phyloP scores from a whole-genome alignment of 371 early-diverging fungal genomes.

The Apophysomyces sp. region DNA sequence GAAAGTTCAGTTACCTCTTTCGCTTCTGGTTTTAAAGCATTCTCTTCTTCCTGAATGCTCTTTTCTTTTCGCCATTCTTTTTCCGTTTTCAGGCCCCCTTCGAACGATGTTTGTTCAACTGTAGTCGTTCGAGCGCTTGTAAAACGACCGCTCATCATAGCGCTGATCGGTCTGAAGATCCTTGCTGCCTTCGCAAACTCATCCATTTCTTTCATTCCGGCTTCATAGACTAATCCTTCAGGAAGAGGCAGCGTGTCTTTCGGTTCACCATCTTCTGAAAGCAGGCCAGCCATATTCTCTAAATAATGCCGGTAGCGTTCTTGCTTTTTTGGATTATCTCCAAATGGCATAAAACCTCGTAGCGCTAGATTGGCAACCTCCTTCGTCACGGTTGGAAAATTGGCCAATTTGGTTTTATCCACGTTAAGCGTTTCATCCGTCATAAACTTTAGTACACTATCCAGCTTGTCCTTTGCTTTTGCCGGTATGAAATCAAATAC shows the following conservation, averaged over 20 bases:
- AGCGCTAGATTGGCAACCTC: slow-evolving; percentile 71
- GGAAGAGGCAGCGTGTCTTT: slow-evolving; percentile 37
- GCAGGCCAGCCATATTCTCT: slow-evolving; percentile 61
- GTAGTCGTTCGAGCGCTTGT: slow-evolving; percentile 51
- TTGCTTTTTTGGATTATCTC: slow-evolving; percentile 72
- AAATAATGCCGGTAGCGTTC: slow-evolving; percentile 74
- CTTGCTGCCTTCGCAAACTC: slow-evolving; percentile 85
- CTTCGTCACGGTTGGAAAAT: slow-evolving; percentile 61
- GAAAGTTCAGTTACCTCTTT: slow-evolving; percentile 13
- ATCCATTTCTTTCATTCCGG: slow-evolving; percentile 65
- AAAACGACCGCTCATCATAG: slow-evolving; percentile 81
- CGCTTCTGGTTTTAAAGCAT: neutral
- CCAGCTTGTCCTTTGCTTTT: slow-evolving; percentile 67
- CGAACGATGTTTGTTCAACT: slow-evolving; percentile 35
- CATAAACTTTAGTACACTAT: slow-evolving; percentile 46
- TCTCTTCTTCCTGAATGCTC: slow-evolving; percentile 19
- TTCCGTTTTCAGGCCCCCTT: slow-evolving; percentile 57
- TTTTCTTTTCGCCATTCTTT: slow-evolving; percentile 44
- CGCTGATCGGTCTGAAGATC: slow-evolving; percentile 76
- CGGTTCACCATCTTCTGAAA: slow-evolving; percentile 31
- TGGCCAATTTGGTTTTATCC: slow-evolving; percentile 30
- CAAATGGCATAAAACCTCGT: slow-evolving; percentile 87
- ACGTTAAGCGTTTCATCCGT: slow-evolving; percentile 19
- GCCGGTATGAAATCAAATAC: slow-evolving; percentile 75
- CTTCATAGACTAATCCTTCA: slow-evolving; percentile 52